Percentiles rank a stretch among this genome's conserved stretches.
These are phyloP conservation scores for Mycena galericulata DNA, from an alignment of 768 basidiomycete species.

Conservation along the genomic window DNA sequence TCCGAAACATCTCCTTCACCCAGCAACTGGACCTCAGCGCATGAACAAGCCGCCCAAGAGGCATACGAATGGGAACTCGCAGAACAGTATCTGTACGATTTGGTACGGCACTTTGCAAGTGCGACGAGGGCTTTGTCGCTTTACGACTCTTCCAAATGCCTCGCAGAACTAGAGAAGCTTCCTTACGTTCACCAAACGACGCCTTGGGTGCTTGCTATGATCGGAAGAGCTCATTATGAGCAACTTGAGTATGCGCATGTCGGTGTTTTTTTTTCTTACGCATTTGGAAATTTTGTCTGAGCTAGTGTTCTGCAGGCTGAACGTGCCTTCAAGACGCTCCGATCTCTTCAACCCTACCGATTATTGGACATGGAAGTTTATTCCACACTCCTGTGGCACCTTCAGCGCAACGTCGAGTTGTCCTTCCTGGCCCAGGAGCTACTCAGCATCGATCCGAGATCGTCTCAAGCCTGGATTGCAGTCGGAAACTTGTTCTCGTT, in stretches of 20 bases:
- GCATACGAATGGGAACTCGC: conserved; percentile 79
- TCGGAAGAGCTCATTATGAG: conserved; percentile 92
- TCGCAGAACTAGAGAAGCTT: conserved; percentile 82
- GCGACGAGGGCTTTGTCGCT: conserved; percentile 80
- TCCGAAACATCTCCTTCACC: conserved; percentile 76
- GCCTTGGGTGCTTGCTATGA: conserved; percentile 83
- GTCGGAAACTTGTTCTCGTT: conserved; percentile 96
- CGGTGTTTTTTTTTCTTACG: conserved; percentile 51
- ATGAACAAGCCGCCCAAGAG: conserved; percentile 79
- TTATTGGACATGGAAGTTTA: conserved; percentile 95
- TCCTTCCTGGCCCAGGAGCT: conserved; percentile 95
- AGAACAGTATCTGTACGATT: conserved; percentile 85
- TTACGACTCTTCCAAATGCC: conserved; percentile 81
- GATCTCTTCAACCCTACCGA: conserved; percentile 90
- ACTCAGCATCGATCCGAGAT: conserved; percentile 83
- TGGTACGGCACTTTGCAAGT: conserved; percentile 84
- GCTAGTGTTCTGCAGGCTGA: conserved; percentile 73
- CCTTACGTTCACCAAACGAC: conserved; percentile 80
- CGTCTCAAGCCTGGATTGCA: conserved; percentile 94
- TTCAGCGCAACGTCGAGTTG: conserved; percentile 84
- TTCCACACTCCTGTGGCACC: conserved; percentile 96
- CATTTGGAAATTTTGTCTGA: conserved; percentile 32
- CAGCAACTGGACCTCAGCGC: conserved; percentile 70
- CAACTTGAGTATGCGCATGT: conserved; percentile 90
- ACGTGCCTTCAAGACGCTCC: conserved; percentile 85